Evolutionary conservation across 1,139 yeast species (phyloP), one percentile per base, ranked within the genome.

Genomic region (Blastobotrys raffinosifermentans): DNA sequence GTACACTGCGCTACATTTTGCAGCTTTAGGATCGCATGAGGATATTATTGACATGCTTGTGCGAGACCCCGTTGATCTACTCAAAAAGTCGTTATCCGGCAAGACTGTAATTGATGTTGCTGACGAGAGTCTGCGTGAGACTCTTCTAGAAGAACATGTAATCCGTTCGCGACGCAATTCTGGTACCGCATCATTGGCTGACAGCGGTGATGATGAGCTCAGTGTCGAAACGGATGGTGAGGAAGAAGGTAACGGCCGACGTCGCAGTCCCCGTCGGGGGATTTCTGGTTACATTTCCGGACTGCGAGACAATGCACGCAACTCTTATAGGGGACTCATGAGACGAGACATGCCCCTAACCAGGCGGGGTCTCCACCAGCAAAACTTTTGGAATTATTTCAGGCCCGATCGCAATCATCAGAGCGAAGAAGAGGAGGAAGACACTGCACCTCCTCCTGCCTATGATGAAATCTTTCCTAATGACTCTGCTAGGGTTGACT

Each of bases 381-480:
- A 8, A n/a, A 25, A 25, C 15, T 25, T 25, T 25, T 25, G 27
- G 27, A 10, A 25, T n/a, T 25, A 25, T 14, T 25, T 25, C 11
- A 19, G 31, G 16, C 31, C 31, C 10, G 29, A 33, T 6, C 26
- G 34, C 9, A 17, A 21, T 10, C 13, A 26, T 7, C 23, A 20
- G 15, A 31, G 15, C 4, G 19, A 19, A n/a, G 23, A 23, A 6
- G 29, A 11, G 15, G 20, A 33, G 16, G 45, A 41, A 16, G 36
- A 26, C 18, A 52, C 40, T 45, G 52, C 26, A 29, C 50, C 45
- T 41, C 66, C 61, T 45, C 95, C 95, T 9, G 71, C 78, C 21
- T 85, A 85, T 53, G 89, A 83, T 46, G 96, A 85, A 44, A 69
- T 85, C 36, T 85, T 77, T 67, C 95, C 95, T 11, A 67, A 71